phyloP scores from a whole-genome alignment of 345 rosid genomes.

The Clarkia xantiana region DNA sequence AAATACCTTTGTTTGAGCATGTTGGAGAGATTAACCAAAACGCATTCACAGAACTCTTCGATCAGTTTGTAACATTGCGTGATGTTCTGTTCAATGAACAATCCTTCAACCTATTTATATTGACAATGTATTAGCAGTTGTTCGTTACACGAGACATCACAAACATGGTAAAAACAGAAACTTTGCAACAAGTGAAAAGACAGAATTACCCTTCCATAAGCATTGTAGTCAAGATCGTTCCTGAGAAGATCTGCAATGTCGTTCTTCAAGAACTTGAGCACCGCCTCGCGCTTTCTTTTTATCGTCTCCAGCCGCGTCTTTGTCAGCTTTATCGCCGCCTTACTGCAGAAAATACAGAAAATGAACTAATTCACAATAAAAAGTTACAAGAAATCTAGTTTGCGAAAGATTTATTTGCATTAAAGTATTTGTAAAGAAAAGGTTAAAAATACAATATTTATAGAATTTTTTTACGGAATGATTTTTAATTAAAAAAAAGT shows the following conservation, averaged over 20 bases:
- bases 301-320: conserved; percentile 51
- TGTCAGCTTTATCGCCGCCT: conserved; percentile 36
- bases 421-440: background rate
- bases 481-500: no score
- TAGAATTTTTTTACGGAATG: no score
- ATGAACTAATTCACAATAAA: background rate
- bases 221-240: conserved; percentile 45
- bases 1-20: conserved; percentile 68
- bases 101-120: conserved; percentile 53
- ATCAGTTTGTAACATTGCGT: conserved; percentile 35
- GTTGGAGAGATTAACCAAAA: conserved; percentile 30
- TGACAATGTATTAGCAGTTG: background rate
- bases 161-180: background rate
- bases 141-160: no score
- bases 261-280: conserved; percentile 49
- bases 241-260: conserved; percentile 76
- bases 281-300: conserved; percentile 56
- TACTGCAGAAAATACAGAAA: conserved; percentile 26
- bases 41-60: conserved; percentile 41
- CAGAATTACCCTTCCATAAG: conserved; percentile 57
- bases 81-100: conserved; percentile 50
- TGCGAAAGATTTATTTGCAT: background rate
- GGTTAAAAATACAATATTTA: no score
- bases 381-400: background rate
- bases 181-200: background rate